Evolutionary conservation across 495 filamentous ascomycete species (phyloP), one percentile per base, ranked within the genome.

Genomic region (Tetracladium setigerum): DNA sequence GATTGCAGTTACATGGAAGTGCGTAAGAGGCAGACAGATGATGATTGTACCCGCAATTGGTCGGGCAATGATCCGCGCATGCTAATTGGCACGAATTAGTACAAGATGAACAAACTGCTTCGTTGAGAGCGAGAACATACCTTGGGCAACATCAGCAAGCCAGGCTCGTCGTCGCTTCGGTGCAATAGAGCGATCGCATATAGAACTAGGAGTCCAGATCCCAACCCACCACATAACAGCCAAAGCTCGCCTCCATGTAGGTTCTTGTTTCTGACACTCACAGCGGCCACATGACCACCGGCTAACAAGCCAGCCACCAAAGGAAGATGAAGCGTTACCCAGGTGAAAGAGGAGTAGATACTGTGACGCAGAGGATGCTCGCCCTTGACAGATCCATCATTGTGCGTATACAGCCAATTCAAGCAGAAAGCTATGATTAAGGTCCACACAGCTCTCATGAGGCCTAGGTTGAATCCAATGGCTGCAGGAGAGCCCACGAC

Each of bases 351-450:
- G 2, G 63, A 61, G 12, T 48, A 59, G 0, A 68, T 51, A 22
- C 49, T 62, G 41, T 67, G 57, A 9, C 63, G 58, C 19, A 70
- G 42, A 2, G 68, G 67, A 35, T 71, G 68, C 1, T 14, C 6
- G 8, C 18, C 22, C 2, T 62, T 32, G 14, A 65, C 16, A 5
- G 67, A 57, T 12, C 67, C 63, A 36, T 70, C 67, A 22, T 62
- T 61, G 44, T 68, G 62, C 5, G 59, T 49, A 50, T 70, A 72
- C 30, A 70, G 33, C 62, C 65, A 69, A 46, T 70, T 70, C 38
- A 71, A 47, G 54, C 69, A 71, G 52, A 72, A 72, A 0, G 69
- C 64, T 43, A 72, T 71, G 35, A 71, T 49, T 9, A 72, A 49
- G 15, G 66, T 68, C 67, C 67, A 69, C 18, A 69, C 56, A 2